Conservation (phyloP, 441 rosid genomes). For the Croton laevigatus region DNA sequence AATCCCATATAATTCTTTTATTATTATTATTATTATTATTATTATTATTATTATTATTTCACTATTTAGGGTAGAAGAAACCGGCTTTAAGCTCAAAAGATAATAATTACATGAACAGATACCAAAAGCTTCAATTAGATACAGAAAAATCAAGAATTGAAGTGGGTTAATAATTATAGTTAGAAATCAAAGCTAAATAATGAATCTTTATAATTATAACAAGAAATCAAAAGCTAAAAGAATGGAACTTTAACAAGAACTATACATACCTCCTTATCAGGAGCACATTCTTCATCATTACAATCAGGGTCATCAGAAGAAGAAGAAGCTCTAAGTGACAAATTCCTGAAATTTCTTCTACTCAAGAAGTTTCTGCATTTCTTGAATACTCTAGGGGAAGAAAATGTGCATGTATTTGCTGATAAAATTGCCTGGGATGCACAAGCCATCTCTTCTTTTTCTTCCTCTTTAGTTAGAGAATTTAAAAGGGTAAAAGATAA, state of each 20-base stretch:
- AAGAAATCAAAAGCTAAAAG: background rate
- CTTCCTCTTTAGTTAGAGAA: background rate
- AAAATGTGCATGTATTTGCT: slow-evolving; percentile 43
- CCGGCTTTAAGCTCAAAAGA: background rate
- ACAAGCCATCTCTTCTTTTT: slow-evolving; percentile 43
- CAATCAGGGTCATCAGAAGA: slow-evolving; percentile 62
- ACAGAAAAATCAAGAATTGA: background rate
- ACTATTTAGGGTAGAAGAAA: background rate
- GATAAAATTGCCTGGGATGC: slow-evolving; percentile 59
- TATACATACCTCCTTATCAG: slow-evolving; percentile 85
- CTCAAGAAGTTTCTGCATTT: slow-evolving; percentile 20
- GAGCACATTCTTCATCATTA: slow-evolving; percentile 88
- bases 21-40: too few relatives aligned
- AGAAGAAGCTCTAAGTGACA: slow-evolving; percentile 51
- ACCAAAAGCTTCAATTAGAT: background rate
- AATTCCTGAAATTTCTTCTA: slow-evolving; percentile 22
- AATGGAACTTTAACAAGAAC: background rate
- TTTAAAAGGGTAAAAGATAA: background rate
- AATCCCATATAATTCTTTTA: too few relatives aligned
- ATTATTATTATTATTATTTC: too few relatives aligned
- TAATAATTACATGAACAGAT: background rate
- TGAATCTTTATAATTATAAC: too few relatives aligned
- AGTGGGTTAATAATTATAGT: background rate
- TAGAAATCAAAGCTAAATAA: background rate
- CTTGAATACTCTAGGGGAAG: slow-evolving; percentile 39